phyloP scores from a whole-genome alignment of 805 yeast species.

The Danielia oregonensis region DNA sequence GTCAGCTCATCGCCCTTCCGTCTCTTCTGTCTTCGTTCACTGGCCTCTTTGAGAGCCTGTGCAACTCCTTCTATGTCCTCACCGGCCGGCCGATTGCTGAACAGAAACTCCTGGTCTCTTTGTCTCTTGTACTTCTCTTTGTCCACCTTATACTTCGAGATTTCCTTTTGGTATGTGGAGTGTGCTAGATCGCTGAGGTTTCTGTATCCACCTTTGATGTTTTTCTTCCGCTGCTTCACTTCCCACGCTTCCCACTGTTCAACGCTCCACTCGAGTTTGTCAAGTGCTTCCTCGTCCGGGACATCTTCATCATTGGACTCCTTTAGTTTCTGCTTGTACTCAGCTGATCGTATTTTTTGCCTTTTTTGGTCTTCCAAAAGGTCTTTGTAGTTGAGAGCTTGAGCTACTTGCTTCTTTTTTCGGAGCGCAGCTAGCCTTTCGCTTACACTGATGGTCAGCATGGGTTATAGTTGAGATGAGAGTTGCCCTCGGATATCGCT shows the following conservation, averaged over 20 bases:
- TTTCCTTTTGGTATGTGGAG: slow-evolving; percentile 53
- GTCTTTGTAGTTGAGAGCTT: not conserved
- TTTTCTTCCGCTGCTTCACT: slow-evolving; percentile 27
- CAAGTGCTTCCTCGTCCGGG: not conserved
- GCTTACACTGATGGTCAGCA: no score
- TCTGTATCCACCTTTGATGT: slow-evolving; percentile 33
- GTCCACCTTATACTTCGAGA: slow-evolving; percentile 33
- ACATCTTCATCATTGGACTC: not conserved
- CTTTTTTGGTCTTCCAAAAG: not conserved
- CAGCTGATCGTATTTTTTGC: not conserved
- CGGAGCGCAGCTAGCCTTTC: slow-evolving; percentile 4
- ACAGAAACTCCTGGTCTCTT: slow-evolving; percentile 18
- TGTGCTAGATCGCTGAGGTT: slow-evolving; percentile 58
- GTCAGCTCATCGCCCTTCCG: slow-evolving; percentile 37
- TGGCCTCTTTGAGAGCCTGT: slow-evolving; percentile 28
- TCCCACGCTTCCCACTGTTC: slow-evolving; percentile 69
- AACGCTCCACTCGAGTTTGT: slow-evolving; percentile 35
- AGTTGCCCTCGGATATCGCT: no score
- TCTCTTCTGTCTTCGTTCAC: slow-evolving; percentile 29
- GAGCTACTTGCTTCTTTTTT: slow-evolving; percentile 1
- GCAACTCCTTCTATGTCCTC: slow-evolving; percentile 27
- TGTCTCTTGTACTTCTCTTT: slow-evolving; percentile 41
- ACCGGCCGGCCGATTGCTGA: slow-evolving; percentile 32
- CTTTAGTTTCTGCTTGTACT: not conserved
- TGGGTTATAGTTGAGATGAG: no score